Conservation (phyloP, 108 stramenopile genomes). For the Cyclotella distinguenda region DNA sequence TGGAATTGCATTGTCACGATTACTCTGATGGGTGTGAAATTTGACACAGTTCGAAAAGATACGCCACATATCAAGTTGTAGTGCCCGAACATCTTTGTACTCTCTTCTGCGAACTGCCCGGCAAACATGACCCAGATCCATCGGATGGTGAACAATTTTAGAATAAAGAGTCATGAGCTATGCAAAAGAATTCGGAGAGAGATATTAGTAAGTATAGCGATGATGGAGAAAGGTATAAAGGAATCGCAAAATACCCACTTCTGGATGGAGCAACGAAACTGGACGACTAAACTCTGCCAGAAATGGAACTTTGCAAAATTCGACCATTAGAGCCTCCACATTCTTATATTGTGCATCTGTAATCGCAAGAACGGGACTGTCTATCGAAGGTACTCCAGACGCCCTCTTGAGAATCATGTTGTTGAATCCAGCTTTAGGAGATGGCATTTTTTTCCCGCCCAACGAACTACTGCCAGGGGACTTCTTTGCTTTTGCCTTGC, state of each 20-base stretch:
- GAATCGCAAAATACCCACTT: conserved; percentile 50
- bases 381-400: conserved; percentile 53
- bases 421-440: conserved; percentile 1
- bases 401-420: conserved; percentile 15
- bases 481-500: conserved; percentile 21
- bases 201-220: neutral
- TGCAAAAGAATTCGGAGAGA: neutral
- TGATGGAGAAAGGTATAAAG: neutral
- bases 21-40: conserved; percentile 81
- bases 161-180: conserved; percentile 70
- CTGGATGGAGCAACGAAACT: conserved; percentile 81
- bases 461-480: conserved; percentile 6
- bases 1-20: conserved; percentile 75
- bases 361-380: conserved; percentile 59
- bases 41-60: conserved; percentile 86
- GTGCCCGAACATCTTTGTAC: conserved; percentile 67
- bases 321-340: conserved; percentile 67
- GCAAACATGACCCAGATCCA: conserved; percentile 82
- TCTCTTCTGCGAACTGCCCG: conserved; percentile 71
- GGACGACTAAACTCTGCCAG: conserved; percentile 89
- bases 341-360: conserved; percentile 75
- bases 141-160: conserved; percentile 82
- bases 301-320: conserved; percentile 84
- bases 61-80: conserved; percentile 86
- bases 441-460: conserved; percentile 12